These are phyloP conservation scores for Rhododendron vialii DNA, from an alignment of 148 eudicot genomes.

Conservation along the genomic window DNA sequence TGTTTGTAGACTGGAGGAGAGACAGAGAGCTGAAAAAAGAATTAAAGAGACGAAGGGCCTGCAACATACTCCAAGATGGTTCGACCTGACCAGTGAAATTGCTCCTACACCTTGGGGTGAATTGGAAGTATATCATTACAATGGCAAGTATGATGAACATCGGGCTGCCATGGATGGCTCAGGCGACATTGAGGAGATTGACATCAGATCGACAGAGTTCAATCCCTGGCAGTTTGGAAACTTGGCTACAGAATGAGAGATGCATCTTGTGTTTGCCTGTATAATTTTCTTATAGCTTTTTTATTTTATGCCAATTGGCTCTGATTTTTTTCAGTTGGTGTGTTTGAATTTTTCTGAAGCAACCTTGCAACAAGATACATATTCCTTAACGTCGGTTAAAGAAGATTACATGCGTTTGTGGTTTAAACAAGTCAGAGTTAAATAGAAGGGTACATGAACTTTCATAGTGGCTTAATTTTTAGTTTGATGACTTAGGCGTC, in stretches of 20 bases:
- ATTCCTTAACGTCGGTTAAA: not conserved
- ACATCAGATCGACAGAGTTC: slow-evolving; percentile 45
- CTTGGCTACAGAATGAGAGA: slow-evolving; percentile 40
- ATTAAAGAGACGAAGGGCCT: slow-evolving; percentile 60
- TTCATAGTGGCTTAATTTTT: not conserved
- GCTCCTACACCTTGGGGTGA: slow-evolving; percentile 85
- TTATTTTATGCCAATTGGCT: not conserved
- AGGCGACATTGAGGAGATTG: slow-evolving; percentile 31
- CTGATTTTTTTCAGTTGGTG: not conserved
- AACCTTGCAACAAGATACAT: not conserved
- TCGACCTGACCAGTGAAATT: slow-evolving; percentile 47
- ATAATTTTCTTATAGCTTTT: not conserved
- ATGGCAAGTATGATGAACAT: slow-evolving; percentile 60
- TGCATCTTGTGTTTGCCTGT: not conserved
- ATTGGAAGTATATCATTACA: slow-evolving; percentile 59
- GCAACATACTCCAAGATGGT: slow-evolving; percentile 61
- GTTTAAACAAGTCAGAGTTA: not conserved
- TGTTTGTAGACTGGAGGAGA: slow-evolving; percentile 63
- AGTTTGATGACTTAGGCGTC: too few relatives aligned
- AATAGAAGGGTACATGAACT: not conserved
- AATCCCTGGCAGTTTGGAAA: slow-evolving; percentile 75
- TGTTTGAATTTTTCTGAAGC: not conserved
- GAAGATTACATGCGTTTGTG: not conserved
- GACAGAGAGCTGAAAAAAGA: slow-evolving; percentile 73
- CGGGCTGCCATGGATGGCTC: slow-evolving; percentile 42